phyloP scores from a whole-genome alignment of 306 rosid genomes.

The Adenanthera pavonina region DNA sequence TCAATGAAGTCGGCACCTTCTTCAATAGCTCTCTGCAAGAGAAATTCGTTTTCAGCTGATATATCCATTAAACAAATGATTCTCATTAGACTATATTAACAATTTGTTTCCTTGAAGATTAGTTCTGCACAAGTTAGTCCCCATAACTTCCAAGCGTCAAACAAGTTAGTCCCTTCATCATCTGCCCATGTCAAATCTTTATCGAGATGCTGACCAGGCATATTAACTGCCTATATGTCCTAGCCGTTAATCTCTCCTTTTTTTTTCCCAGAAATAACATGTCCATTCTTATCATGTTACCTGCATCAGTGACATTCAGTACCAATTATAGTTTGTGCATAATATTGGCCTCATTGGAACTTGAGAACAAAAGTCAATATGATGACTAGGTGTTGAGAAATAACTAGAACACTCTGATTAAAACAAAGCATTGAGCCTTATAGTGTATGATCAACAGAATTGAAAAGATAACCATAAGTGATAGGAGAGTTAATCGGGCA shows the following conservation, averaged over 20 bases:
- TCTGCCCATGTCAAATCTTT: not conserved
- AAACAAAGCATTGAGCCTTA: slow-evolving; percentile 7
- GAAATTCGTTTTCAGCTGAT: slow-evolving; percentile 33
- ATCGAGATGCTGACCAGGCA: too few species aligned
- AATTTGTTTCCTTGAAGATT: not conserved
- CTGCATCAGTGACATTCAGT: not conserved
- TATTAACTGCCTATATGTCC: too few species aligned
- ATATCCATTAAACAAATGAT: slow-evolving; percentile 6
- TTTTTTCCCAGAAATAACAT: too few species aligned
- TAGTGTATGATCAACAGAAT: slow-evolving; percentile 20
- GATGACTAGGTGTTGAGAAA: not conserved
- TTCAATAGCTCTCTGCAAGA: slow-evolving; percentile 87
- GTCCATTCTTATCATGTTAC: too few species aligned
- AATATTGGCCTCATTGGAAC: slow-evolving; percentile 23
- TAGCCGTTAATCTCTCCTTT: too few species aligned
- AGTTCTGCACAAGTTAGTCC: not conserved
- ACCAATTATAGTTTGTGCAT: slow-evolving; percentile 15
- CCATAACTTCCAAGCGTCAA: too few species aligned
- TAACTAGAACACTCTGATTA: slow-evolving; percentile 13
- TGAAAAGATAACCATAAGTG: not conserved
- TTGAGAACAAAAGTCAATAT: slow-evolving; percentile 11
- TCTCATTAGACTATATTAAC: slow-evolving; percentile 20
- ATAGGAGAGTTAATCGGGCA: not conserved
- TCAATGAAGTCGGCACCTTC: slow-evolving; percentile 99
- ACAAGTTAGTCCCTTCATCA: too few species aligned